phyloP scores from a whole-genome alignment of 257 asterid genomes.

The Anisodus acutangulus region DNA sequence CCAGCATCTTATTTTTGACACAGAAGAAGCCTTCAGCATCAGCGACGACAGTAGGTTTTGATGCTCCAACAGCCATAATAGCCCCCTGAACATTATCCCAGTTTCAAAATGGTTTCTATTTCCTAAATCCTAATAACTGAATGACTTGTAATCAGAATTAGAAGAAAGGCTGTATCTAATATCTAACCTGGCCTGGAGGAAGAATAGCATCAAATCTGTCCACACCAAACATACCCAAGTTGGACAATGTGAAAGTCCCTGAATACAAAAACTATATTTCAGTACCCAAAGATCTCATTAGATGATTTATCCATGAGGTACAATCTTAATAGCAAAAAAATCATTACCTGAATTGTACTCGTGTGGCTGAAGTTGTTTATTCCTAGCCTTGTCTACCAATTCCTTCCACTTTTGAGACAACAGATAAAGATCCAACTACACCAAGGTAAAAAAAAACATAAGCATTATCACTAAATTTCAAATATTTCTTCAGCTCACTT shows the following conservation, averaged over 20 bases:
- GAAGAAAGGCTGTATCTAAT: background rate
- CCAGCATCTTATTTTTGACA: conserved; percentile 79
- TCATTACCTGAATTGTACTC: conserved; percentile 76
- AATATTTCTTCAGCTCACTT: background rate
- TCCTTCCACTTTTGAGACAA: conserved; percentile 85
- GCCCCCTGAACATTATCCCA: conserved; percentile 67
- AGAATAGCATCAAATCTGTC: conserved; percentile 95
- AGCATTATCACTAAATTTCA: background rate
- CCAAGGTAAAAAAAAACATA: conserved; percentile 35
- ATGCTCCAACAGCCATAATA: conserved; percentile 94
- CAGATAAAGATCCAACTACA: conserved; percentile 81
- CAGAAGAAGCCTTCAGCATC: conserved; percentile 74
- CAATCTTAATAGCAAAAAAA: background rate
- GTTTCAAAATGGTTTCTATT: background rate
- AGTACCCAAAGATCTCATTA: background rate
- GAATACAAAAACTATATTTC: background rate
- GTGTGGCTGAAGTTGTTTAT: conserved; percentile 85
- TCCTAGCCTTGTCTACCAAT: conserved; percentile 83
- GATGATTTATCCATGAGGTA: background rate
- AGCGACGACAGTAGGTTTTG: conserved; percentile 71
- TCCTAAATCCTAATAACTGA: background rate
- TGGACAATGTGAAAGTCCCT: conserved; percentile 89
- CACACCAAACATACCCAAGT: conserved; percentile 95
- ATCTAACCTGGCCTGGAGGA: conserved; percentile 89
- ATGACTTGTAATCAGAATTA: background rate